Base-by-base conservation (phyloP, 495 filamentous ascomycete genomes). In the Penicillium coprophilum region DNA sequence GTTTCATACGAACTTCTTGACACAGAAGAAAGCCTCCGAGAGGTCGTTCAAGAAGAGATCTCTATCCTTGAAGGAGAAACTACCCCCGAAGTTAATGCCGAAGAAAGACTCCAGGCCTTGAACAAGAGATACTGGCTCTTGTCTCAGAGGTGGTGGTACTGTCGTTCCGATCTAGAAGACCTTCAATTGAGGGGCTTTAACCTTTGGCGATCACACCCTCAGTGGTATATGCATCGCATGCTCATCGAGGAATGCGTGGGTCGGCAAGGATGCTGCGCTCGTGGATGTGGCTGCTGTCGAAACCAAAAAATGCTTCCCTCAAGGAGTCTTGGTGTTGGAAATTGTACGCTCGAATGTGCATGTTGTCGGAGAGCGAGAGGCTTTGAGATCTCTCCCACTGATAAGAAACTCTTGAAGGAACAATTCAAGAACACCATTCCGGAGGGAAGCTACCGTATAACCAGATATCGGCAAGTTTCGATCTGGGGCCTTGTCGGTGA, bases 21-120 rank as follows among this genome's bases (percentile, higher is more conserved):
- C 44, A 46, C 44, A 46, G 44, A 46, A 13, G 44, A 46, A 30
- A 17, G 15, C 12, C 44, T 46, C 45, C 45, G 27, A 20, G 45
- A 47, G 32, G 45, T 47, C 20, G 28, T 47, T 32, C 45, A 47
- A 32, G 45, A 47, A 34, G 45, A 47, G 27, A 32, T 48, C 11
- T 32, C 46, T 13, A 48, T 48, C 28, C 32, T 21, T 12, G 17
- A 48, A 20, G 46, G 24, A 19, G 21, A 2, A 2, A 28, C 4
- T 30, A 47, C 12, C 13, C n/a, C 19, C 27, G 17, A 17, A 32
- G 8, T 3, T 1, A 30, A 46, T 28, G 4, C 24, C 3, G 0
- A 48, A 21, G 46, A 48, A 12, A 48, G 46, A 32, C 46, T 48
- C n/a, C 13, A n/a, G 19, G 6, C 20, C n/a, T 32, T 48, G 27